Base-by-base conservation (phyloP, 2,329 filamentous ascomycete species). In the Fonsecaea multimorphosa region DNA sequence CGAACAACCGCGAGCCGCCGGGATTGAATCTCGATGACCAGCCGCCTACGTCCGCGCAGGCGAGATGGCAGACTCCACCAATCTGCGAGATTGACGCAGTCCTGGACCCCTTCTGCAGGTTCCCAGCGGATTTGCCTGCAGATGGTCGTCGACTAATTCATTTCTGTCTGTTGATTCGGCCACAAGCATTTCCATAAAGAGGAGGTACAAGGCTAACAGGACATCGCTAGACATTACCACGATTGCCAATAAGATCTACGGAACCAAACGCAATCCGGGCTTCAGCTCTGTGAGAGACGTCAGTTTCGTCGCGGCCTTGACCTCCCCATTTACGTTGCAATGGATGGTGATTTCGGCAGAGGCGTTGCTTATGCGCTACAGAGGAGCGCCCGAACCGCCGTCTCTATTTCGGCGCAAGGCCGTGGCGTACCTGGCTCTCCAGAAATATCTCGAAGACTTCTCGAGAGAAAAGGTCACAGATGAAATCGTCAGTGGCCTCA, bases 91-190 rank as follows among this genome's bases (percentile, higher is more conserved):
- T 54, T 14, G n/a, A n/a, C 7, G 24, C 27, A 14, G n/a, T 54
- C 14, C 52, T 54, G 16, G 52, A 54, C 29, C 52, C 52, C 27
- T 54, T 54, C 52, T 54, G 52, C 52, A 54, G 29, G n/a, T 54
- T 54, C 27, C 27, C 52, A 1, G 19, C 19, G 19, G 44, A 49
- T 16, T 19, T 49, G 44, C 22, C 44, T 14, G 44, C 19, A 49
- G 44, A 49, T 5, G 22, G 44, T 12, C 44, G 44, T 24, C 44
- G 44, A 49, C 44, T 49, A 12, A 19, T 49, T 49, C 44, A 49
- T 14, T 49, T 49, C 44, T 49, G 44, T 49, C 19, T 49, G 44
- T 49, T 49, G 44, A 49, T 24, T 24, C 44, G 44, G 22, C 22
- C 44, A 0, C 19, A 4, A 22, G 19, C 44, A 7, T 44, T 44